Base-by-base conservation (phyloP, 257 asterid species). In the Fraxinus quadrangulata region DNA sequence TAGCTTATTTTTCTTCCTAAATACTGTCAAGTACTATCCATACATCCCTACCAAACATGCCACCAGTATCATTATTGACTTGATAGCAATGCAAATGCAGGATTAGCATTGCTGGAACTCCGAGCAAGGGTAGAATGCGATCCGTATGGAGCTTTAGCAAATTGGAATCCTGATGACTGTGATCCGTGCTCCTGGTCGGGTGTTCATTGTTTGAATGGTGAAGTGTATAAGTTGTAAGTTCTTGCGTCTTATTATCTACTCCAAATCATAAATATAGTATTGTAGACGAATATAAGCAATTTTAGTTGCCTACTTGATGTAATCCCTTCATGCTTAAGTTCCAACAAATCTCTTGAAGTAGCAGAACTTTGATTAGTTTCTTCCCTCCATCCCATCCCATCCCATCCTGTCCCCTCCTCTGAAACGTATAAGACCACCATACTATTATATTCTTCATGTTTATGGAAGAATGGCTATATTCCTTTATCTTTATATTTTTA, bases 111-210 rank as follows among this genome's bases (percentile, higher is more conserved):
- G 87, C 81, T 92, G 83, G 88, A 78, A 70, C 90, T 94, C 75
- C 92, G 90, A 40, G 86, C 82, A 21, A 88, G 73, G 83, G 89
- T 94, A 73, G 85, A 82, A 12, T 82, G 76, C 67, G 98, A 94
- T 77, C 97, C 98, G 16, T 85, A 77, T 73, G 87, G 91, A 34
- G 88, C 84, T 80, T 85, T 94, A 77, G 87, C 85, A 26, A 80
- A 92, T 83, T 95, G 99, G 99, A 85, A 88, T 79, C 81, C 88
- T 21, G 73, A 78, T 79, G 94, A 92, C 45, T 78, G 79, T 77
- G 87, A 88, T 77, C 97, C 97, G 5, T 95, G 99, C 83, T 75
- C 74, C 83, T 95, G 99, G 99, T 84, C 87, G 2, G 99, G 98
- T 54, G 82, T 93, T 47, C 87, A 84, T 56, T 95, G 98, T 75